Conservation (phyloP, 2,329 filamentous ascomycete genomes). For the Penicillium fuscoglaucum region DNA sequence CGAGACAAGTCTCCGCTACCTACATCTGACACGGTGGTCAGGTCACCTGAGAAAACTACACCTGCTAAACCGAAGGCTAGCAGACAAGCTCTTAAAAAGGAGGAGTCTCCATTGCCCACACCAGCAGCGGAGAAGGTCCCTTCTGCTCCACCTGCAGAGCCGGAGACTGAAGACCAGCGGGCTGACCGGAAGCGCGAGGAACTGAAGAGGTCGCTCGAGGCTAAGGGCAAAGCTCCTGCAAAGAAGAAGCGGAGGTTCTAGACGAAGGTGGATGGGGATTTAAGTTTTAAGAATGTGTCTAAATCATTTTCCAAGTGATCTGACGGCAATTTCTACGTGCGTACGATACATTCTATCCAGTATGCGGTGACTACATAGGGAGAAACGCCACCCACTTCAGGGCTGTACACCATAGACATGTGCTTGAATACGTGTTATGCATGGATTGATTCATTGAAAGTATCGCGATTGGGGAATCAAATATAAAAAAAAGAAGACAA, state of each 20-base stretch:
- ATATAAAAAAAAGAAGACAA: conserved; percentile 1
- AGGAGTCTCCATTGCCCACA: not conserved
- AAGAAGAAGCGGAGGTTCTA: conserved; percentile 62
- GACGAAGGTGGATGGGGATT: conserved; percentile 4
- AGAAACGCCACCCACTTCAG: not conserved
- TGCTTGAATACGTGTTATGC: not conserved
- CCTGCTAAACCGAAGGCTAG: not conserved
- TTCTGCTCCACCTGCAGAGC: conserved; percentile 11
- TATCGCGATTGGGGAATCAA: conserved; percentile 16
- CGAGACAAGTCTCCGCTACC: conserved; percentile 6
- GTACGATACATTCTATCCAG: not conserved
- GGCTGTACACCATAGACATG: not conserved
- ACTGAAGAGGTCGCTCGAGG: conserved; percentile 55
- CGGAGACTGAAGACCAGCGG: conserved; percentile 50
- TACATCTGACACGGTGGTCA: not conserved
- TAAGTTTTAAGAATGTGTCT: not conserved
- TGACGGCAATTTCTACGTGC: not conserved
- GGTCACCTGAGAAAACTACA: not conserved
- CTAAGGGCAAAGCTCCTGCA: conserved; percentile 51
- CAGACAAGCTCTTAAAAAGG: not conserved
- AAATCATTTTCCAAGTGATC: not conserved
- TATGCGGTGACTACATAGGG: not conserved
- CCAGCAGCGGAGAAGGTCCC: not conserved
- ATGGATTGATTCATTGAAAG: conserved; percentile 4
- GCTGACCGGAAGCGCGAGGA: conserved; percentile 58